phyloP scores from a whole-genome alignment of 768 basidiomycete genomes.

The Suillus ampliporus region DNA sequence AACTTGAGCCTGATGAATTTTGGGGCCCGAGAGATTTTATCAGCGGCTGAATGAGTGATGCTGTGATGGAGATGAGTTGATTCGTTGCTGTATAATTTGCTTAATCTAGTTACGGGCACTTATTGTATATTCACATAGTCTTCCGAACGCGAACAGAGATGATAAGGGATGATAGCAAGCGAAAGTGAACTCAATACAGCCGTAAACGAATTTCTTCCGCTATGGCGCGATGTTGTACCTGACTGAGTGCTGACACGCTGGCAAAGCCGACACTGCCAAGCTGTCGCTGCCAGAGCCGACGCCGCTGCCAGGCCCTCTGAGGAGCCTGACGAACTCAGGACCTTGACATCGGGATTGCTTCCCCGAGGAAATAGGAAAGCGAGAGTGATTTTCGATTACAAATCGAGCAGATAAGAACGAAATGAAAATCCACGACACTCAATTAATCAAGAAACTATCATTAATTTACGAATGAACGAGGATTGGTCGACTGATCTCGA shows the following conservation, averaged over 20 bases:
- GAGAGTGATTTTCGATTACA: constrained; percentile 4
- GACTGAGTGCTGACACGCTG: neutral
- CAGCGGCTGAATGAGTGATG: neutral
- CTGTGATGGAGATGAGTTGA: neutral
- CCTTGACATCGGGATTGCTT: neutral
- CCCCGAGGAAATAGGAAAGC: constrained; percentile 5
- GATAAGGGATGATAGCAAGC: constrained; percentile 8
- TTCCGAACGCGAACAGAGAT: neutral
- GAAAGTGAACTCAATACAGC: constrained; percentile 3
- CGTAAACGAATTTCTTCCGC: constrained; percentile 3
- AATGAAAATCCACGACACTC: constrained; percentile 6
- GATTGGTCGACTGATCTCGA: constrained; percentile 4
- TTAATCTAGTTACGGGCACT: neutral
- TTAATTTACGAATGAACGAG: neutral
- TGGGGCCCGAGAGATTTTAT: constrained; percentile 9
- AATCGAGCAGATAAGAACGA: neutral
- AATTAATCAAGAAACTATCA: constrained; percentile 3
- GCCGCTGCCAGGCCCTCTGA: neutral
- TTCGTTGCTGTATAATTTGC: neutral
- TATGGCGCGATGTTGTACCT: constrained; percentile 1
- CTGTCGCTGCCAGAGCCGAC: neutral
- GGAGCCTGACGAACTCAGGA: neutral
- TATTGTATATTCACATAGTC: neutral
- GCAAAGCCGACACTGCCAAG: neutral
- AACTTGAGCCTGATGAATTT: constrained; percentile 7